Base-by-base conservation (phyloP, 2,329 filamentous ascomycete genomes). In the Pseudocercospora pini-densiflorae region DNA sequence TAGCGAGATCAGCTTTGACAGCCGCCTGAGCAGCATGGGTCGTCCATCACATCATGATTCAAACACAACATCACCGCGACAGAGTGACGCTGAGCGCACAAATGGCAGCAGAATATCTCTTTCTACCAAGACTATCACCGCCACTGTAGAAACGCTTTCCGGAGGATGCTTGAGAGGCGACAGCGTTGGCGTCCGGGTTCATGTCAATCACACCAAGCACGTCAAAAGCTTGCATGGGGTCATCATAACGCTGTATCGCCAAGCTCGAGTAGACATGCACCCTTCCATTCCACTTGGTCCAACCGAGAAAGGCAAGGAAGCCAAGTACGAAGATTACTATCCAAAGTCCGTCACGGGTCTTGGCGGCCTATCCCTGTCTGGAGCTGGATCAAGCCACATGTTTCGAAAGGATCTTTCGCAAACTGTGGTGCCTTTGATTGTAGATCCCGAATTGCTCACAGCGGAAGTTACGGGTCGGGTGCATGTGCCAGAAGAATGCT, bases 341-440 rank as follows among this genome's bases (percentile, higher is more conserved):
- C 93, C 94, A 4, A 92, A 90, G 73, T 97, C 93, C 1, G 89
- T 91, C 67, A 96, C 93, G 0, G 94, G 93, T 0, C 85, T 97
- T 7, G 92, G 92, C 16, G 94, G 94, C 0, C 83, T 98, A 29
- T 96, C 94, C 1, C 84, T 98, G 47, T 92, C 92, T 1, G 95
- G 93, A 1, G 91, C 92, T 6, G 90, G 92, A 43, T 94, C 93
- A 1, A 94, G 89, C 76, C 95, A 94, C 78, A 87, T 95, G n/a
- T 98, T 97, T 77, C 90, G 95, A 62, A 98, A 98, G 78, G 95
- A 99, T 77, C 82, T 99, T 3, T 90, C 92, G 4, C 95, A 99
- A 78, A 90, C 91, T 0, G 93, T 96, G 64, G 90, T 92, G 21
- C 94, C 95, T 4, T 84, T 99, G 54, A 92, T 97, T 62, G 90